phyloP scores from a whole-genome alignment of 2,329 filamentous ascomycete genomes.

The Cercospora sp. region DNA sequence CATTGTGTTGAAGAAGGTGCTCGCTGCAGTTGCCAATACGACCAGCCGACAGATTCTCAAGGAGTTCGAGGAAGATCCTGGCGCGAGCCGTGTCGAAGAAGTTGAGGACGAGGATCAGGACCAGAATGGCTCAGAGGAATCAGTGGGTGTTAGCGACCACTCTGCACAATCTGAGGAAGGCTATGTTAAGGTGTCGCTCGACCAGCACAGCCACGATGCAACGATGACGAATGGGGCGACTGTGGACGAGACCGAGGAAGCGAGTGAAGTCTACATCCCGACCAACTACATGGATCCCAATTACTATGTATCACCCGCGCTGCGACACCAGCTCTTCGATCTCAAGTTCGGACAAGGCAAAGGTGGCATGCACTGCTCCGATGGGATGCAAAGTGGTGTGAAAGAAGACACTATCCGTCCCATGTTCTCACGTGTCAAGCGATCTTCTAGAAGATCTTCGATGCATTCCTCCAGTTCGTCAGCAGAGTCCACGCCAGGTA shows the following conservation, averaged over 20 bases:
- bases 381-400: conserved; percentile 38
- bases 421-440: conserved; percentile 37
- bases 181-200: conserved; percentile 87
- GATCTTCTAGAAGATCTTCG: conserved; percentile 28
- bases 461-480: conserved; percentile 31
- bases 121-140: conserved; percentile 51
- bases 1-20: conserved; percentile 73
- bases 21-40: conserved; percentile 73
- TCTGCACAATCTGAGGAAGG: conserved; percentile 88
- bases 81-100: conserved; percentile 14
- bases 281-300: conserved; percentile 34
- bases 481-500: conserved; percentile 27
- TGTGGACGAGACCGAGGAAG: not conserved
- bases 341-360: conserved; percentile 65
- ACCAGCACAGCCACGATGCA: conserved; percentile 47
- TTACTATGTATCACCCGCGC: conserved; percentile 56
- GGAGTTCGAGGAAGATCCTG: conserved; percentile 42
- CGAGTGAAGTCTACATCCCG: conserved; percentile 29
- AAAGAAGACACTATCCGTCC: conserved; percentile 23
- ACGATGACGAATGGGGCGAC: conserved; percentile 11
- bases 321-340: conserved; percentile 71
- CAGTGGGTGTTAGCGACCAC: conserved; percentile 66
- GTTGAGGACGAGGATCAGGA: conserved; percentile 39
- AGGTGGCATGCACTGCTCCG: conserved; percentile 59
- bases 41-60: conserved; percentile 68